Evolutionary conservation across 495 filamentous ascomycete species (phyloP).

Genomic region (Physcia stellaris): DNA sequence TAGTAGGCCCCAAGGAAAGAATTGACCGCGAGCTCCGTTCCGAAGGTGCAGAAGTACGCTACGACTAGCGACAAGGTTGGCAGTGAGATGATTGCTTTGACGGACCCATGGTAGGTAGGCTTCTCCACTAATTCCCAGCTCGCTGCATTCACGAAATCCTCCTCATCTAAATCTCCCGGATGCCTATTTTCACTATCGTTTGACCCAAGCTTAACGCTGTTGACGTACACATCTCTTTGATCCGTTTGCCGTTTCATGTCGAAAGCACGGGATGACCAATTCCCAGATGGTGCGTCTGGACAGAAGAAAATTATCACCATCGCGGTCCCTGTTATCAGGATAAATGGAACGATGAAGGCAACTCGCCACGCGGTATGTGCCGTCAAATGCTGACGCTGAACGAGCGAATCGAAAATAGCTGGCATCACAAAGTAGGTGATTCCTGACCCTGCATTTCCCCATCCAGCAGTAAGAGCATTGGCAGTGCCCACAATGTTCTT

Average conservation of each 20-base stretch:
- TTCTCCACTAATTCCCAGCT: constrained; percentile 46
- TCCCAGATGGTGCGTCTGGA: no score
- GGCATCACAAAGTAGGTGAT: no score
- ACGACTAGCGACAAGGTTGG: constrained; percentile 51
- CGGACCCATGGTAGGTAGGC: constrained; percentile 45
- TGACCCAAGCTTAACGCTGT: constrained; percentile 5
- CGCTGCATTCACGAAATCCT: constrained; percentile 40
- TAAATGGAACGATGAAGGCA: no score
- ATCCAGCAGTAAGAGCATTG: no score
- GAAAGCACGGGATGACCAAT: no score
- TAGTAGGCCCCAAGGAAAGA: constrained; percentile 70
- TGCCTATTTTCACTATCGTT: background rate
- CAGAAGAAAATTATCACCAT: no score
- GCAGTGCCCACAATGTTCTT: no score
- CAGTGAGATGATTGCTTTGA: constrained; percentile 43
- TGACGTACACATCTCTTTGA: constrained; percentile 7
- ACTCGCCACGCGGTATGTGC: no score
- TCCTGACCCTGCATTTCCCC: no score
- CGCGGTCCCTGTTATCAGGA: no score
- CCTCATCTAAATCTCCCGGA: constrained; percentile 35
- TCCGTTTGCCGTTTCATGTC: constrained; percentile 12
- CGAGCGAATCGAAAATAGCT: no score
- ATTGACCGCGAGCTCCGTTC: constrained; percentile 76
- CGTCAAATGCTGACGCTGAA: no score
- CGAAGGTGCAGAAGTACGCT: constrained; percentile 73